These are phyloP conservation scores for Tarenaya hassleriana DNA, from an alignment of 345 rosid species.

Conservation along the genomic window DNA sequence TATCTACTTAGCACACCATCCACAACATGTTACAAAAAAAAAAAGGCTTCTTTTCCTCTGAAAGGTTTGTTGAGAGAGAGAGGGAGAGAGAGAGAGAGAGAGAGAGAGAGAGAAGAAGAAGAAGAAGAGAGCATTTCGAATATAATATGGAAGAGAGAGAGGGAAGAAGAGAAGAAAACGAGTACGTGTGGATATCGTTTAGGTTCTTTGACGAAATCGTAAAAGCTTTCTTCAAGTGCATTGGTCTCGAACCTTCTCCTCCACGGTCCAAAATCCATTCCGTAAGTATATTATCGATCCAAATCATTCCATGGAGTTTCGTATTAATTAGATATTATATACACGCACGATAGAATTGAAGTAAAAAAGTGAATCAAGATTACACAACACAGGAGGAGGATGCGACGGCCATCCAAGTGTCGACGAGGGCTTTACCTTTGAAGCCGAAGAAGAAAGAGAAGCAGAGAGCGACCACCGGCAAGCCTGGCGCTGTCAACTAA, in stretches of 20 bases:
- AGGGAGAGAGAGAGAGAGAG: slow-evolving; percentile 11
- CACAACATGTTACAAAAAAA: no score
- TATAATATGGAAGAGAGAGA: no score
- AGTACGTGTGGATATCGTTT: slow-evolving; percentile 26
- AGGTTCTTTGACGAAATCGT: slow-evolving; percentile 13
- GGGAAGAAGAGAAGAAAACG: slow-evolving; percentile 16
- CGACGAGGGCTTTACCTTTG: slow-evolving; percentile 17
- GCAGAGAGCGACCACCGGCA: slow-evolving; percentile 22
- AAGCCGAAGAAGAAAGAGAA: slow-evolving; percentile 17
- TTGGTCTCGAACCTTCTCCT: slow-evolving; percentile 5
- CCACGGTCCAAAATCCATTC: slow-evolving; percentile 7
- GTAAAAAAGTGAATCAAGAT: not conserved
- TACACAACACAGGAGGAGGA: not conserved
- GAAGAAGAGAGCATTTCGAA: slow-evolving; percentile 9
- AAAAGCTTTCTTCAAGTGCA: slow-evolving; percentile 24
- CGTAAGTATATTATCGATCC: not conserved
- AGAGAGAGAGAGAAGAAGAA: slow-evolving; percentile 10
- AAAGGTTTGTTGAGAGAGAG: no score
- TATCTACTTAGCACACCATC: no score
- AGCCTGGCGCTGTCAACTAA: slow-evolving; percentile 19
- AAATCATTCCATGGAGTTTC: slow-evolving; percentile 1
- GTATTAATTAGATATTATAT: not conserved
- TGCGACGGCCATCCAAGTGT: slow-evolving; percentile 19
- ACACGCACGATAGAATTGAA: not conserved
- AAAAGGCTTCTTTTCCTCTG: no score